Conservation (phyloP, 768 basidiomycete genomes). For the Podaxis sp. region DNA sequence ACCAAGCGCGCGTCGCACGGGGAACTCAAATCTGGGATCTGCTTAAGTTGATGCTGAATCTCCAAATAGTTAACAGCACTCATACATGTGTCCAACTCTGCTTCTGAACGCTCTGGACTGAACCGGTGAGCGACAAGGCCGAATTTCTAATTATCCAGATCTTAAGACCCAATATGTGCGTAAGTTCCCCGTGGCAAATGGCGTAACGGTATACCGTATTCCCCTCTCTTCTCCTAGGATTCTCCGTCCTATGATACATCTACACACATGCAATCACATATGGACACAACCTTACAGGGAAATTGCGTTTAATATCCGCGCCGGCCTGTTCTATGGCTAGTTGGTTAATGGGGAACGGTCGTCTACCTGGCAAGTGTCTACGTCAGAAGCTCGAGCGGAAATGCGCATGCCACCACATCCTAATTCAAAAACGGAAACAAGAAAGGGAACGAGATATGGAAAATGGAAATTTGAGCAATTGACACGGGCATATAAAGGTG, state of each 20-base stretch:
- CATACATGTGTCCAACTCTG: background rate
- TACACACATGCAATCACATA: constrained; percentile 10
- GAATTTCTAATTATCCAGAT: constrained; percentile 7
- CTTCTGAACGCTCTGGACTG: background rate
- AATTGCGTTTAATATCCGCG: constrained; percentile 15
- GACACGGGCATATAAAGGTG: constrained; percentile 3
- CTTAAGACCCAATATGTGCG: background rate
- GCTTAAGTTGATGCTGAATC: constrained; percentile 4
- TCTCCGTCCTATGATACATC: constrained; percentile 10
- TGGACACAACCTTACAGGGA: constrained; percentile 12
- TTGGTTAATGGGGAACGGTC: constrained; percentile 12
- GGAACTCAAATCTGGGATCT: constrained; percentile 14
- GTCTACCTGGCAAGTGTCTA: constrained; percentile 11
- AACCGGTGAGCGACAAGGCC: background rate
- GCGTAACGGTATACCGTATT: constrained; percentile 3
- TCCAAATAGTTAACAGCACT: constrained; percentile 8
- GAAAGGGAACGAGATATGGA: background rate
- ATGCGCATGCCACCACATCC: background rate
- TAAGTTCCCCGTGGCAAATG: constrained; percentile 8
- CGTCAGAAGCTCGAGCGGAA: constrained; percentile 12
- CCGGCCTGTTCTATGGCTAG: constrained; percentile 6
- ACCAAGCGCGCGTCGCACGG: constrained; percentile 11
- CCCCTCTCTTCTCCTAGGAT: constrained; percentile 8
- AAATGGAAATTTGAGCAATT: background rate
- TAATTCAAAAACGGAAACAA: constrained; percentile 3